phyloP scores from a whole-genome alignment of 495 filamentous ascomycete genomes.

The Venustampulla echinocandica region DNA sequence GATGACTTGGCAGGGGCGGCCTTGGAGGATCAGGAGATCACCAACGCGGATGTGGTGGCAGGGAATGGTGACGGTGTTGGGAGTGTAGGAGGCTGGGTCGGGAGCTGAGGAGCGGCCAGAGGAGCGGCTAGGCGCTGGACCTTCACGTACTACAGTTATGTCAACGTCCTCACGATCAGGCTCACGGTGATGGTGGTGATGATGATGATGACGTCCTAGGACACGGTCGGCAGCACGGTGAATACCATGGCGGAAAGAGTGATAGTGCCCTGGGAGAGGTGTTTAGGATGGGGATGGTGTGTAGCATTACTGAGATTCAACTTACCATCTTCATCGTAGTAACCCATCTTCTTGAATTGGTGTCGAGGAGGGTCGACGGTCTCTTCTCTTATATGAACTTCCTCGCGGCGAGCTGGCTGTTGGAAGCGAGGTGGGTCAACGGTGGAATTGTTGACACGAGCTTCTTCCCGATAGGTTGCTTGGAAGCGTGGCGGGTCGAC shows the following conservation, averaged over 20 bases:
- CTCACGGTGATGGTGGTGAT: conserved; percentile 34
- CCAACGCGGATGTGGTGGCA: conserved; percentile 99
- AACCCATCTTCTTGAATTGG: conserved; percentile 71
- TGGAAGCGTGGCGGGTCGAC: conserved; percentile 31
- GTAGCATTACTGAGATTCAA: conserved; percentile 9
- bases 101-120: conserved; percentile 16
- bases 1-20: conserved; percentile 99
- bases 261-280: conserved; percentile 64
- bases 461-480: conserved; percentile 10
- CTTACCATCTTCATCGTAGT: conserved; percentile 89
- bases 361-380: conserved; percentile 32
- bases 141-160: not conserved
- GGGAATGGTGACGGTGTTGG: conserved; percentile 94
- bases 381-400: conserved; percentile 16
- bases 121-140: conserved; percentile 20
- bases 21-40: conserved; percentile 97
- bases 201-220: conserved; percentile 45
- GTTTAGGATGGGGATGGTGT: conserved; percentile 17
- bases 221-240: conserved; percentile 75
- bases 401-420: conserved; percentile 15
- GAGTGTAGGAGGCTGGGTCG: conserved; percentile 27
- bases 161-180: not conserved
- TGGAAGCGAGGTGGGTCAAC: conserved; percentile 39
- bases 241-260: conserved; percentile 83
- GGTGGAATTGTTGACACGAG: conserved; percentile 27